These are phyloP conservation scores for Mycena albidolilacea DNA, from an alignment of 768 basidiomycete genomes.

Conservation along the genomic window DNA sequence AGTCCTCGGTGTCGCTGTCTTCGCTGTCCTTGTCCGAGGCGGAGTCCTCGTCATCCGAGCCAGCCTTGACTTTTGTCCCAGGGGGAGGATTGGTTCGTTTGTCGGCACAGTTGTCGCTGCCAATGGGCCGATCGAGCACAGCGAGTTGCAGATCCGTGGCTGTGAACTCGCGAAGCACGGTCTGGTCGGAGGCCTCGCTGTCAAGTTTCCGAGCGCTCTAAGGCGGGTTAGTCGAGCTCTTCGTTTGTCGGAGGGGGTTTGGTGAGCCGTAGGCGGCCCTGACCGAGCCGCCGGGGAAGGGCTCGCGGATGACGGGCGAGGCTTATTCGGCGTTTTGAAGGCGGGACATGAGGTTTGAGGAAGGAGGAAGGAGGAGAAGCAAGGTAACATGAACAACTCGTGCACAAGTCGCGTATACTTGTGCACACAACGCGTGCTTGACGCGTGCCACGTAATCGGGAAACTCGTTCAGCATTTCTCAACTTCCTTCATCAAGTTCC, in stretches of 20 bases:
- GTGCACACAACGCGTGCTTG: background rate
- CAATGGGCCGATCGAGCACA: too few species aligned
- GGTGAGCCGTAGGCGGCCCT: slow-evolving; percentile 60
- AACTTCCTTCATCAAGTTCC: too few species aligned
- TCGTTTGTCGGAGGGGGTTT: slow-evolving; percentile 63
- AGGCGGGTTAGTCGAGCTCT: slow-evolving; percentile 56
- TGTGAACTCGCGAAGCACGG: too few species aligned
- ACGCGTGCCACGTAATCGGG: background rate
- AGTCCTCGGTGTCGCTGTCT: too few species aligned
- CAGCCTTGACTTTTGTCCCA: too few species aligned
- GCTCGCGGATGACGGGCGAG: slow-evolving; percentile 61
- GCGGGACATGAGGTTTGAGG: slow-evolving; percentile 19
- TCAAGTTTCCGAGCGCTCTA: slow-evolving; percentile 47
- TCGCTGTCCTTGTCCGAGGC: too few species aligned
- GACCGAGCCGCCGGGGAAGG: slow-evolving; percentile 68
- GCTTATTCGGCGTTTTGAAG: slow-evolving; percentile 57
- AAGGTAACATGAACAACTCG: slow-evolving; percentile 17
- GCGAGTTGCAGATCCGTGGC: too few species aligned
- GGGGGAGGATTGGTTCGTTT: too few species aligned
- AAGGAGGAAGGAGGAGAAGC: background rate
- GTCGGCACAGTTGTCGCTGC: too few species aligned
- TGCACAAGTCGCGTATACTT: slow-evolving; percentile 17
- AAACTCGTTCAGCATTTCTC: background rate
- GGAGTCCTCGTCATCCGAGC: too few species aligned
- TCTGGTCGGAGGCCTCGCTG: too few species aligned